These are phyloP conservation scores for Globisporangium solare DNA, from an alignment of 352 stramenopile species.

Conservation along the genomic window DNA sequence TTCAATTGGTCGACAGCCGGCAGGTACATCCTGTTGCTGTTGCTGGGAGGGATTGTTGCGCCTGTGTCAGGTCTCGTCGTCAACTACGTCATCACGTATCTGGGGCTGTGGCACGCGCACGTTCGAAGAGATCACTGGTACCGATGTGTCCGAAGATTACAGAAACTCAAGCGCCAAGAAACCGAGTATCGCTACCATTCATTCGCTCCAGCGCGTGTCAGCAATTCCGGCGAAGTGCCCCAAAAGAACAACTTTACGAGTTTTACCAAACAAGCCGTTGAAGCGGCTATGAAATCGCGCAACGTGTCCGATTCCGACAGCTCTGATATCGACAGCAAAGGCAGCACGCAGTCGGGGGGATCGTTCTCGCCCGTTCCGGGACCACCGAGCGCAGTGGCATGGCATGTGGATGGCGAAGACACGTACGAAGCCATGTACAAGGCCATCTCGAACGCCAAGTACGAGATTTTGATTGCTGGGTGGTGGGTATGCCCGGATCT, in stretches of 20 bases:
- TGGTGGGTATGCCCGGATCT: conserved; percentile 89
- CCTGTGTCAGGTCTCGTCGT: conserved; percentile 52
- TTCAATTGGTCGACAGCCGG: conserved; percentile 54
- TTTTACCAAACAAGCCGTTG: conserved; percentile 21
- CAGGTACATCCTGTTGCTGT: conserved; percentile 66
- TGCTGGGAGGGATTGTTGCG: conserved; percentile 68
- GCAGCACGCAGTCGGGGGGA: conserved; percentile 56
- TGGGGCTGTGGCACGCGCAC: conserved; percentile 80
- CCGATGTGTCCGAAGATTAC: conserved; percentile 60
- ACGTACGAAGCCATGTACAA: conserved; percentile 85
- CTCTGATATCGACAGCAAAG: conserved; percentile 34
- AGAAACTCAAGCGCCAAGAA: conserved; percentile 76
- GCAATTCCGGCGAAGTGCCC: conserved; percentile 23
- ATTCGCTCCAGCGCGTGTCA: conserved; percentile 65
- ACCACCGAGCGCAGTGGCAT: conserved; percentile 61
- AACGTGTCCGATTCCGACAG: conserved; percentile 11
- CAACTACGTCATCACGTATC: conserved; percentile 79
- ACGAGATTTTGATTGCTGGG: conserved; percentile 87
- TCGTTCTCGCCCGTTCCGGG: conserved; percentile 39
- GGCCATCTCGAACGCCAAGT: conserved; percentile 82
- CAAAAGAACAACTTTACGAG: conserved; percentile 22
- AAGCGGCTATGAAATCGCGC: conserved; percentile 9
- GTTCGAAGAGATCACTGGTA: conserved; percentile 84
- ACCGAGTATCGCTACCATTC: conserved; percentile 71
- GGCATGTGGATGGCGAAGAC: conserved; percentile 85